Evolutionary conservation across 139 green algal genomes (phyloP).

Genomic region (Chlorella vulgaris): DNA sequence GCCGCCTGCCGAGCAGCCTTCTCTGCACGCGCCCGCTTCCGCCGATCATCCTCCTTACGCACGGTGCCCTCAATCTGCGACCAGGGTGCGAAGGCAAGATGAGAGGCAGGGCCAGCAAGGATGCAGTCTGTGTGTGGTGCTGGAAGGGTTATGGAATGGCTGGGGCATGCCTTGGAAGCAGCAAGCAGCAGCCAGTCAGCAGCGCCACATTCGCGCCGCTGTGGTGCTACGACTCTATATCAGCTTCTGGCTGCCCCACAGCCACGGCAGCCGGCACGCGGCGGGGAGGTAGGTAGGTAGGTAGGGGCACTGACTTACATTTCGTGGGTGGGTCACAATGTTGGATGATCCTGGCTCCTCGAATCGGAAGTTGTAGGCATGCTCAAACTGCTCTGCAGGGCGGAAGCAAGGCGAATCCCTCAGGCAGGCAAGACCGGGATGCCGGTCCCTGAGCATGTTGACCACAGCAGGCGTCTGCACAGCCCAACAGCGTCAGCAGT

Average conservation of each 20-base stretch:
- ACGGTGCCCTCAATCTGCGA: slow-evolving; percentile 65
- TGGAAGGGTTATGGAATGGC: too few relatives aligned
- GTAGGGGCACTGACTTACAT: slow-evolving; percentile 16
- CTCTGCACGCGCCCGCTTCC: slow-evolving; percentile 64
- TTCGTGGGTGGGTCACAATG: slow-evolving; percentile 79
- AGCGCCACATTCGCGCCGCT: too few relatives aligned
- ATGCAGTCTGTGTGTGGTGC: background rate
- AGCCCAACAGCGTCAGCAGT: too few relatives aligned
- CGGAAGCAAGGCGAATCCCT: background rate
- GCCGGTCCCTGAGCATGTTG: background rate
- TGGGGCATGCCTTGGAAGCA: too few relatives aligned
- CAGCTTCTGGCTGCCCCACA: too few relatives aligned
- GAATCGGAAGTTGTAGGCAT: slow-evolving; percentile 92
- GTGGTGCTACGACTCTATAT: too few relatives aligned
- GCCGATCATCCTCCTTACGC: slow-evolving; percentile 70
- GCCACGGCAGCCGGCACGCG: too few relatives aligned
- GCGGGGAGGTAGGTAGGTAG: too few relatives aligned
- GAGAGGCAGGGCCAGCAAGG: background rate
- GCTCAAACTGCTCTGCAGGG: slow-evolving; percentile 82
- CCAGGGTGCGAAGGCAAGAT: background rate
- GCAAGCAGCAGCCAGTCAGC: too few relatives aligned
- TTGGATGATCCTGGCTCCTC: slow-evolving; percentile 73
- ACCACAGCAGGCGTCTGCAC: too few relatives aligned
- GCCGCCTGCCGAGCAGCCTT: slow-evolving; percentile 60
- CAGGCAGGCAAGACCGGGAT: background rate